Evolutionary conservation across 805 yeast species (phyloP), one percentile per base, ranked within the genome.

Genomic region (Isabelozyma pseudorhagii): DNA sequence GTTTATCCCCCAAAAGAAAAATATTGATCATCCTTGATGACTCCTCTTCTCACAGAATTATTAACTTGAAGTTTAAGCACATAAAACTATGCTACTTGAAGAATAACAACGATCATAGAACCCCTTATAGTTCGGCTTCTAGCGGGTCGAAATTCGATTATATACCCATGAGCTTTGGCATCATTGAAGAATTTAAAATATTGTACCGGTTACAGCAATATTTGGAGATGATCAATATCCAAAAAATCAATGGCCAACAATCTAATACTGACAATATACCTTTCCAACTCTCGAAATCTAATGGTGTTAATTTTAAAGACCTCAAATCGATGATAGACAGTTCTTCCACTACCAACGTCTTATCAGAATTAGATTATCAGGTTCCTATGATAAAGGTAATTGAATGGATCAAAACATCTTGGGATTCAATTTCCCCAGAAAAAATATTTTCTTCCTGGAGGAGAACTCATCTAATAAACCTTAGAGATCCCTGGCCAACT

Each of bases 141-240:
- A 64, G 77, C 36, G 83, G 82, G 39, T 69, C 77, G 34, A 80
- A 76, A 51, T 67, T 82, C 46, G 77, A 76, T 55, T 82, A 80
- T 57, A 61, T 82, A 34, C 88, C 88, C 7, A 81, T 82, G 72
- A 79, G 75, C 51, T 82, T 83, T 76, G 89, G 89, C 3, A 79
- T 83, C 4, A 71, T 80, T 40, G 82, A 81, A 50, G 88, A 84
- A 56, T 80, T 84, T 59, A 82, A 81, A 57, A 72, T 82, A 11
- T 66, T 79, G 44, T 84, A 79, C 55, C 72, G 89, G 49, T 67
- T 80, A 6, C 82, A 79, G 51, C 88, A 84, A 53, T 84, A 82
- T 53, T 66, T 67, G 54, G 75, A 71, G 46, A 71, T 72, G 75
- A 73, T 74, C 14, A 66, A 64, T 47, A 34, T 61, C n/a, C 75